Conservation (phyloP, 2,329 filamentous ascomycete species). For the Cladorrhinum sp. region DNA sequence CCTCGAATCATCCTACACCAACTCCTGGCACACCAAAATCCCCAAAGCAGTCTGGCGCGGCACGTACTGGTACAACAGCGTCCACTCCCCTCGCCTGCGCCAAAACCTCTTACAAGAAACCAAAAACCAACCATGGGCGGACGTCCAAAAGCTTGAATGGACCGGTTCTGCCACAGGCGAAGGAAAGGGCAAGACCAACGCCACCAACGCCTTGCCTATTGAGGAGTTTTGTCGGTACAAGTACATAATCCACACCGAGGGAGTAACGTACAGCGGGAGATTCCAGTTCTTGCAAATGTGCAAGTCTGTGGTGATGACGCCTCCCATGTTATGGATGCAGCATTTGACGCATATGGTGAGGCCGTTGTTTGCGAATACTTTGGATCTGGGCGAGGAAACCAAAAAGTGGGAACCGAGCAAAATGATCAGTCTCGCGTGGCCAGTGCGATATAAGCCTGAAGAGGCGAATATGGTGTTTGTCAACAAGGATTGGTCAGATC, state of each 20-base stretch:
- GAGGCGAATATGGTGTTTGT: constrained; percentile 52
- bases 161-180: too few relatives aligned
- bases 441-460: constrained; percentile 30
- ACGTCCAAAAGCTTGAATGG: constrained; percentile 44
- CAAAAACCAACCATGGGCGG: constrained; percentile 43
- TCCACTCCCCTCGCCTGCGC: constrained; percentile 39
- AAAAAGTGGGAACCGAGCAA: constrained; percentile 24
- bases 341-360: constrained; percentile 47
- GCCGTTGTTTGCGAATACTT: constrained; percentile 41
- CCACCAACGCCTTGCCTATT: constrained; percentile 44
- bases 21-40: constrained; percentile 36
- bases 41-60: constrained; percentile 50
- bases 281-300: constrained; percentile 52
- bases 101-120: constrained; percentile 39
- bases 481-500: constrained; percentile 49
- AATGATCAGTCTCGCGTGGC: constrained; percentile 38
- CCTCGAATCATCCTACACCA: constrained; percentile 34
- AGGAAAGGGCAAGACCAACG: constrained; percentile 33
- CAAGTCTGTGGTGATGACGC: constrained; percentile 45
- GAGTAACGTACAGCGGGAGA: constrained; percentile 51
- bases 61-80: constrained; percentile 49
- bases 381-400: constrained; percentile 24
- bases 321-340: constrained; percentile 48
- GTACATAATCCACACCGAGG: constrained; percentile 53
- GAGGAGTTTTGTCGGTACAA: constrained; percentile 51